Percentiles rank a stretch among this genome's conserved stretches.
Evolutionary conservation across 2,329 filamentous ascomycete genomes (phyloP).

Genomic region (Fusarium marasasianum): DNA sequence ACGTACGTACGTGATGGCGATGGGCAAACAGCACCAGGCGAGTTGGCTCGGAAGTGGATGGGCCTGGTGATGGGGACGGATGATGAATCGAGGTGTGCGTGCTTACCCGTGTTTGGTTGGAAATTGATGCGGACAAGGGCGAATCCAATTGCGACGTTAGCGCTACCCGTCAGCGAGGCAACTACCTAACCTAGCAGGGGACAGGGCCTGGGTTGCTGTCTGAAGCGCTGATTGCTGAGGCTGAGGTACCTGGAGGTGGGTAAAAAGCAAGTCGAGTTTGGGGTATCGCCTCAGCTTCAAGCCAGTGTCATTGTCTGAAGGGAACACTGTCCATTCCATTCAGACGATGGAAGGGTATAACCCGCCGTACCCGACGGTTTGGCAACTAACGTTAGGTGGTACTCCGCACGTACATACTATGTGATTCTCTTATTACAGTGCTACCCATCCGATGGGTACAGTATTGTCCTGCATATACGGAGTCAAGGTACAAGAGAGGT

Average conservation of each 20-base stretch:
- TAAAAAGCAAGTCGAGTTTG: not conserved
- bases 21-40: slow-evolving; percentile 17
- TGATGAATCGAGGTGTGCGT: slow-evolving; percentile 17
- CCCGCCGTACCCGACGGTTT: not conserved
- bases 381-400: not conserved
- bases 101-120: slow-evolving; percentile 3
- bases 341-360: too few relatives aligned
- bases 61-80: slow-evolving; percentile 24
- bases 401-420: too few relatives aligned
- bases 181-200: slow-evolving; percentile 1
- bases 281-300: not conserved
- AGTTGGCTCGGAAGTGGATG: slow-evolving; percentile 24
- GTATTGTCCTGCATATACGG: not conserved
- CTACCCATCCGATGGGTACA: not conserved
- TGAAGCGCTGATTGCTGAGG: not conserved
- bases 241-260: not conserved
- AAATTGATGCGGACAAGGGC: slow-evolving; percentile 30
- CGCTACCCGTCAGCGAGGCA: slow-evolving; percentile 32
- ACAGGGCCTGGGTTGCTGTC: not conserved
- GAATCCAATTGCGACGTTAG: slow-evolving; percentile 14
- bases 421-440: not conserved
- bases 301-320: not conserved
- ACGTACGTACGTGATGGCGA: not conserved
- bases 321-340: not conserved
- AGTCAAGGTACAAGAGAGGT: not conserved